Evolutionary conservation across 140 eudicot species (phyloP), one percentile per base, ranked within the genome.

Genomic region (Senecio squalidus): DNA sequence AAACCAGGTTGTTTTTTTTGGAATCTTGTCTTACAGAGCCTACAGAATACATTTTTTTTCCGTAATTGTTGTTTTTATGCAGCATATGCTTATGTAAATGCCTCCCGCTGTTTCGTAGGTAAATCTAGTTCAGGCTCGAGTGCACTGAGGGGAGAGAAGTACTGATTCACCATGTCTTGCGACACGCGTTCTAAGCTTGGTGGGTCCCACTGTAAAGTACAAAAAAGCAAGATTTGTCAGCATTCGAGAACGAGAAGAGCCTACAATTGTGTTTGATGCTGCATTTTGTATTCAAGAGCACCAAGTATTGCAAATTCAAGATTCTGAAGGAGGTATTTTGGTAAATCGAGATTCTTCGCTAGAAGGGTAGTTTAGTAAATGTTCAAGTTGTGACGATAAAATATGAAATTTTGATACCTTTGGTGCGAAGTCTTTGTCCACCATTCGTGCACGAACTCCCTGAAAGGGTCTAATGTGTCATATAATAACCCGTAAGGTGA

Each of bases 371-470:
- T 53, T 66, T 28, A 53, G 62, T 59, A 41, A 10, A 21, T 6
- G 22, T 24, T 20, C 2, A 23, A 41, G 4, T 24, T 49, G 30
- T 70, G 39, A 24, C 21, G 34, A 64, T 1, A 66, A 27, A 18
- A 28, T 9, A 55, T 3, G 3, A 29, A 50, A 22, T 41, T 3
- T 34, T 31, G 33, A 64, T 86, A 91, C 98, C 94, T 91, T 91
- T 15, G 98, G 98, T 18, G 74, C 69, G 66, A 62, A 76, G 77
- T 91, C 96, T 71, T 82, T 86, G 43, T 83, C 95, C 25, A 91
- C 69, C 76, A 91, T 22, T 57, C 77, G 77, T 50, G 98, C 84
- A 15, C 96, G 95, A 47, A 91, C 91, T 45, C 98, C 98, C 98
- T 90, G 55, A 67, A 36, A 39, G 49, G 11, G 30, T 38, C n/a